Evolutionary conservation across 1,284 basidiomycete genomes (phyloP), one percentile per base, ranked within the genome.

Genomic region (Boletellus sp.): DNA sequence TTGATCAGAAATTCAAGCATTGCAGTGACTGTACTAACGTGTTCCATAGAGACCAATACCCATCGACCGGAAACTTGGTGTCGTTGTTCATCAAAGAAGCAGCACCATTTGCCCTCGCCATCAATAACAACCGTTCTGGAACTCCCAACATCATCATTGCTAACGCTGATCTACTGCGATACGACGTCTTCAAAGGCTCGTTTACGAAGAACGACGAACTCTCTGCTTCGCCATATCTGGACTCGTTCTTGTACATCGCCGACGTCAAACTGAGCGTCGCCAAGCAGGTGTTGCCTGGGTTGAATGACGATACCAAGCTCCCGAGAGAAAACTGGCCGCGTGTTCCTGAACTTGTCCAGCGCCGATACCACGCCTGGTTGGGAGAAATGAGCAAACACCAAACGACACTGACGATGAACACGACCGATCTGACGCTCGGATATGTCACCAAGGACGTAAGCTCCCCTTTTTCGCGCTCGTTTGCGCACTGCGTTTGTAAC

Each of bases 171-270:
- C 83, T 77, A 15, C 77, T 86, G 61, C 81, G 91, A 44, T 92
- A 86, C 70, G 83, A 91, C 60, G 66, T 93, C 40, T 82, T 80
- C 63, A 56, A 73, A 2, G 90, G 89, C 1, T 58, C 80, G 4
- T 92, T 92, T 70, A 86, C 85, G 41, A 81, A 82, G 63, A 91
- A 92, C 65, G 89, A 92, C 66, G 82, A 90, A 64, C 75, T 90
- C 22, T 87, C 86, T 0, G 78, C 81, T 0, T 83, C 80, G n/a
- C 86, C 86, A 1, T 91, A 84, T 62, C 58, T 68, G 0, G 80
- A 89, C 60, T 50, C 71, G 11, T 86, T 89, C 71, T 55, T 78
- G n/a, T 88, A 76, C 65, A 76, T 89, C 43, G 68, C 80, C 2
- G 71, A 78, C 37, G 71, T 88, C 43, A 65, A 74, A 0, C 67